Evolutionary conservation across 2,329 filamentous ascomycete species (phyloP).

Genomic region (Ascochyta lentis): DNA sequence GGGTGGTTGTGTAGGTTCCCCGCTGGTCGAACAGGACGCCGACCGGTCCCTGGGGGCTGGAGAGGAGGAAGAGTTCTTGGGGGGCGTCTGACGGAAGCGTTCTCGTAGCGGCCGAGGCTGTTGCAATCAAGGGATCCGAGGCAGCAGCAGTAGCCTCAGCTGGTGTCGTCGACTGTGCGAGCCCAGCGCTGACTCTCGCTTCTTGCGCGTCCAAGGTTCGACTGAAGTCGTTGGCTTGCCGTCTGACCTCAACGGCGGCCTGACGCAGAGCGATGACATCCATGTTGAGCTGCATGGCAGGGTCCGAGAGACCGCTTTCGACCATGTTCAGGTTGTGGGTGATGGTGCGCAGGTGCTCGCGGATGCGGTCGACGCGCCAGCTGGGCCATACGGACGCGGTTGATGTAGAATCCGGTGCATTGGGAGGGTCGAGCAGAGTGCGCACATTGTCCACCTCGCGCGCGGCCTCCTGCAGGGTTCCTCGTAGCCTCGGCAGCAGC

Average conservation of each 20-base stretch:
- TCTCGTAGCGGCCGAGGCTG: conserved; percentile 10
- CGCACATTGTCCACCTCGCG: conserved; percentile 44
- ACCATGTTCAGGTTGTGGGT: conserved; percentile 35
- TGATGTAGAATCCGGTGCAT: conserved; percentile 12
- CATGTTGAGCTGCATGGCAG: conserved; percentile 35
- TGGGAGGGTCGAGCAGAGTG: conserved; percentile 19
- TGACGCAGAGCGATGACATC: conserved; percentile 41
- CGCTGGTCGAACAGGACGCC: conserved; percentile 46
- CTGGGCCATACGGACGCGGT: conserved; percentile 22
- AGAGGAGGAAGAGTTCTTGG: conserved; percentile 44
- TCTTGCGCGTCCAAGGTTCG: conserved; percentile 28
- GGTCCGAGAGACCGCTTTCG: conserved; percentile 36
- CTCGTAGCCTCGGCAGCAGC: conserved; percentile 30
- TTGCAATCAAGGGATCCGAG: conserved; percentile 8
- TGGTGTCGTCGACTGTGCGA: conserved; percentile 2
- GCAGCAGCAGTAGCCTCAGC: conserved; percentile 3
- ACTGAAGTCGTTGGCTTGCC: conserved; percentile 33
- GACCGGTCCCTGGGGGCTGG: conserved; percentile 46
- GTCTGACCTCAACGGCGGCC: conserved; percentile 35
- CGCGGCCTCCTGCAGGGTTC: conserved; percentile 34
- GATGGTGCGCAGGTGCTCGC: conserved; percentile 34
- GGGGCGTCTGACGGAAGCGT: conserved; percentile 27
- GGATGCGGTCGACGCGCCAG: conserved; percentile 41
- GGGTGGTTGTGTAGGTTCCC: conserved; percentile 45
- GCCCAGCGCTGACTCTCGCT: not conserved